Evolutionary conservation across 495 filamentous ascomycete genomes (phyloP).

Genomic region (Halenospora varia): DNA sequence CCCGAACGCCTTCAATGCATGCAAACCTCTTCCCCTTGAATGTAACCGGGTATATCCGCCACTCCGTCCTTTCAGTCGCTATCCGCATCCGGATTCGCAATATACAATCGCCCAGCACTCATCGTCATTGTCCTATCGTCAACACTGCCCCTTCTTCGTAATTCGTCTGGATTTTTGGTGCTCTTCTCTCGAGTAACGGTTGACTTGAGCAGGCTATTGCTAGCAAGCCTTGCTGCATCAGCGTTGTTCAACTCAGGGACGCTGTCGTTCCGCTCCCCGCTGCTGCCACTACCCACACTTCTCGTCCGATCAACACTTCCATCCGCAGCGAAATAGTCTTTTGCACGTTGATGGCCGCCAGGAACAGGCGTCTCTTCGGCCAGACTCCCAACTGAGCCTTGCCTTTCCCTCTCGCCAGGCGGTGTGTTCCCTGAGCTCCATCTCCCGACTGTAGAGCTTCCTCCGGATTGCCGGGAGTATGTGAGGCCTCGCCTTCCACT

Average conservation of each 20-base stretch:
- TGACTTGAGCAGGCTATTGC: constrained; percentile 48
- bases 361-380: constrained; percentile 23
- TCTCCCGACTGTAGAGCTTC: constrained; percentile 35
- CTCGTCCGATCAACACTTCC: constrained; percentile 29
- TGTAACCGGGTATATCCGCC: neutral
- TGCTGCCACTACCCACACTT: constrained; percentile 48
- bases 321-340: constrained; percentile 42
- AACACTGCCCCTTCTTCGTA: constrained; percentile 83
- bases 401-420: constrained; percentile 30
- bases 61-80: constrained; percentile 44
- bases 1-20: constrained; percentile 9
- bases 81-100: constrained; percentile 83
- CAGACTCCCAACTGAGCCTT: constrained; percentile 16
- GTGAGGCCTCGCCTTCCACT: constrained; percentile 42
- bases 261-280: constrained; percentile 46
- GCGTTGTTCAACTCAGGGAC: constrained; percentile 36
- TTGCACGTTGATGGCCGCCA: constrained; percentile 7
- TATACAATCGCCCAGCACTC: constrained; percentile 73
- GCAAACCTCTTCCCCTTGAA: neutral
- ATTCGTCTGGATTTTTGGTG: constrained; percentile 67
- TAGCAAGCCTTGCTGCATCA: constrained; percentile 37
- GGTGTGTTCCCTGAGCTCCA: constrained; percentile 72
- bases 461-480: constrained; percentile 31
- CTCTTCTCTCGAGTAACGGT: constrained; percentile 57
- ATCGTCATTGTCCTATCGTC: constrained; percentile 90